These are phyloP conservation scores for Vitis vinifera DNA, from an alignment of 164 flowering plant species.

Conservation along the genomic window DNA sequence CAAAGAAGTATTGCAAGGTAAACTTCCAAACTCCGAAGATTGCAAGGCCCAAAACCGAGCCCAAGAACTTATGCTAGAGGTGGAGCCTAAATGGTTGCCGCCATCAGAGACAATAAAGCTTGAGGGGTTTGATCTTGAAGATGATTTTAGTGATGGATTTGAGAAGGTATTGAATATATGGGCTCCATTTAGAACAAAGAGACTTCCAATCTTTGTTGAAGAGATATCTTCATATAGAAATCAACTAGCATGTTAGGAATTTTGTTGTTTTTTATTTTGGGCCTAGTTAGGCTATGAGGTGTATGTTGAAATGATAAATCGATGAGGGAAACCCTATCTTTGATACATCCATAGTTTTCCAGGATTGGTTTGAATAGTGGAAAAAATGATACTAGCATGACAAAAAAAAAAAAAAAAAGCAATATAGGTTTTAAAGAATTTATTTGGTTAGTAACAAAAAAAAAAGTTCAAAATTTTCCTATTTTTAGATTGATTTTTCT, in stretches of 20 bases:
- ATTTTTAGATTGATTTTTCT: too few relatives aligned
- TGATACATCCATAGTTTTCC: too few relatives aligned
- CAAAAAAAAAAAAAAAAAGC: too few relatives aligned
- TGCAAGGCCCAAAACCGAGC: conserved; percentile 34
- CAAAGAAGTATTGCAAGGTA: conserved; percentile 29
- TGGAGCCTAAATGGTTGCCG: conserved; percentile 16
- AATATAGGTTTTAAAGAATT: too few relatives aligned
- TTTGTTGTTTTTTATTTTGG: neutral
- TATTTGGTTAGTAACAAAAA: too few relatives aligned
- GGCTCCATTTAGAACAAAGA: conserved; percentile 20
- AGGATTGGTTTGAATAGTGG: too few relatives aligned
- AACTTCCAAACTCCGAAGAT: conserved; percentile 39
- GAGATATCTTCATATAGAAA: conserved; percentile 23
- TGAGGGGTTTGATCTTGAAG: conserved; percentile 36
- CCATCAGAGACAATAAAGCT: neutral
- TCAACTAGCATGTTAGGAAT: conserved; percentile 27
- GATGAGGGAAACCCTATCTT: too few relatives aligned
- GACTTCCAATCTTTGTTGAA: conserved; percentile 31
- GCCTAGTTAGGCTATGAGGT: too few relatives aligned
- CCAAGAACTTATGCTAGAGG: conserved; percentile 35
- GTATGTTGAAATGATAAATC: too few relatives aligned
- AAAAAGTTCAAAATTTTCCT: too few relatives aligned
- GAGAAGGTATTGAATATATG: conserved; percentile 14
- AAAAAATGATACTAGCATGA: too few relatives aligned
- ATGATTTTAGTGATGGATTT: conserved; percentile 25